Evolutionary conservation across 2,329 filamentous ascomycete genomes (phyloP).

Genomic region (Annulohypoxylon truncatum): DNA sequence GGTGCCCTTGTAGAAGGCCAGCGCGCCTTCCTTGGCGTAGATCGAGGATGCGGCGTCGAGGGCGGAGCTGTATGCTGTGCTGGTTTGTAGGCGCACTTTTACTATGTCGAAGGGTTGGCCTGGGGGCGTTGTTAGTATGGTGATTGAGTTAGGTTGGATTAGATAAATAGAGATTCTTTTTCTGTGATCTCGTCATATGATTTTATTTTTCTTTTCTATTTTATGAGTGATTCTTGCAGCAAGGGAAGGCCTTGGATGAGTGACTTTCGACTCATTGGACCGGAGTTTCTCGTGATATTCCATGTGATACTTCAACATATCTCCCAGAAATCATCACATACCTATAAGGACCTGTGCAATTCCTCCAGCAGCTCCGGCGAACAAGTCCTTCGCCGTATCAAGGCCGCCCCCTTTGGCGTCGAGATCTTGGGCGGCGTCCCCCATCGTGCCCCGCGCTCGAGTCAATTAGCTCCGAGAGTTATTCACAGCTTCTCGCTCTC

Average conservation of each 20-base stretch:
- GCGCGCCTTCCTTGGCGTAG: conserved; percentile 85
- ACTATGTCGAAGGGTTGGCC: conserved; percentile 88
- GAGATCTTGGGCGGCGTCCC: conserved; percentile 49
- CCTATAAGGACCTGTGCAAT: conserved; percentile 94
- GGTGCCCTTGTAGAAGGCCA: conserved; percentile 96
- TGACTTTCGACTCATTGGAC: not conserved
- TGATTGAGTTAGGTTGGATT: not conserved
- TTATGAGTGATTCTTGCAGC: not conserved
- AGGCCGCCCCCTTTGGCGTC: conserved; percentile 53
- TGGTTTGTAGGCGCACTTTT: conserved; percentile 96
- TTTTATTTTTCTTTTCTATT: not conserved
- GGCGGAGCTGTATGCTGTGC: conserved; percentile 81
- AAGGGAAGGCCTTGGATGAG: not conserved
- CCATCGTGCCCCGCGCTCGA: conserved; percentile 43
- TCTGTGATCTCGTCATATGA: not conserved
- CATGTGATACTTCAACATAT: conserved; percentile 15
- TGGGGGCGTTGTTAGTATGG: conserved; percentile 47
- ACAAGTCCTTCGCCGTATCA: conserved; percentile 87
- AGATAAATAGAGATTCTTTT: not conserved
- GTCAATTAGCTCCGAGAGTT: conserved; percentile 13
- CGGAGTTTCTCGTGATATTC: not conserved
- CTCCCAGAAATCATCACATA: conserved; percentile 58
- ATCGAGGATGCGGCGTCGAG: conserved; percentile 85
- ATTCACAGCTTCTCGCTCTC: not conserved
- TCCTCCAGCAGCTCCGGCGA: conserved; percentile 89